Evolutionary conservation across 2,329 filamentous ascomycete species (phyloP), one percentile per base, ranked within the genome.

Genomic region (Pseudovirgaria hyperparasitica): DNA sequence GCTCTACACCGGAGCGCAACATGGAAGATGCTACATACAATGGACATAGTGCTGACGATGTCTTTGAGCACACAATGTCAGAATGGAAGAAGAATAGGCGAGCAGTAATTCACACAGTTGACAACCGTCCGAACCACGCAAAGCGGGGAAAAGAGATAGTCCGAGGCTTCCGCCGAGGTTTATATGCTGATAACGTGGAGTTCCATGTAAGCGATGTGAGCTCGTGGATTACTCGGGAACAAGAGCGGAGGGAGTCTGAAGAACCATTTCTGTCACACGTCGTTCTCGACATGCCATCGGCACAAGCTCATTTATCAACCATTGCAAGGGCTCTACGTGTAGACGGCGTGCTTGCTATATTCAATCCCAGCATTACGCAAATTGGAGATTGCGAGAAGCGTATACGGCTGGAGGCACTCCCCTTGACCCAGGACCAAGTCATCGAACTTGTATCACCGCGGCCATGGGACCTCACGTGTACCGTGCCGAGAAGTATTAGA

Each of bases 311-410:
- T 35, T 35, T 73, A 10, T 51, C 54, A 2, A 55, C 57, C 15
- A 58, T 76, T 13, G 55, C 66, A 5, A 45, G 60, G n/a, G 70
- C 73, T 9, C 52, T 90, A 28, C 68, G 67, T 20, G 62, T 67
- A 2, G 69, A 79, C 41, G 80, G 74, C 0, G 57, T 69, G 6
- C 57, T 87, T 17, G 60, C 78, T 9, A 63, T 84, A 2, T 90
- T 85, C 55, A 74, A 72, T 37, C 82, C 82, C 1, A 82, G 73
- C 40, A 72, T 90, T 32, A 85, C 80, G 7, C 82, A 87, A 49
- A 77, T 87, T 29, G 72, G 66, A 21, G 65, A 73, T 5, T 79
- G 76, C 32, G 58, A 76, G 16, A 54, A 65, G 23, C 48, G 58
- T 20, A 65, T 73, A 17, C 65, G 64, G 31, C 53, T 63, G 16